These are phyloP conservation scores for Xerocomus potaroensis DNA, from an alignment of 768 basidiomycete genomes.

Conservation along the genomic window DNA sequence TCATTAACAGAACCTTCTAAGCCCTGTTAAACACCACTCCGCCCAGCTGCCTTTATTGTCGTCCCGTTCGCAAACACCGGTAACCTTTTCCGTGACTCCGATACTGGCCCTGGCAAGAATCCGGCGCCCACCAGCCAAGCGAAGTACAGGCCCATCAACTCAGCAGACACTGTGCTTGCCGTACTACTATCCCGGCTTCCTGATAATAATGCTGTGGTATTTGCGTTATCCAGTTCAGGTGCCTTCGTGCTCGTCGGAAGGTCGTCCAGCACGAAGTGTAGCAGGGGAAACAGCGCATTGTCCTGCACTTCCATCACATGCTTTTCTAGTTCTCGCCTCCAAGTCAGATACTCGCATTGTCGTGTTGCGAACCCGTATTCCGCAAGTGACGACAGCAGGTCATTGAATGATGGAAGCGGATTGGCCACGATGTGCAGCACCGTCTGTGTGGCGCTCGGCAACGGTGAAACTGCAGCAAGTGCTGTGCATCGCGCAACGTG, in stretches of 20 bases:
- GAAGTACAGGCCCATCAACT: conserved; percentile 81
- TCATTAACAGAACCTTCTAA: background rate
- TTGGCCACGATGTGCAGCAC: conserved; percentile 84
- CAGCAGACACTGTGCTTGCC: conserved; percentile 62
- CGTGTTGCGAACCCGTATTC: conserved; percentile 77
- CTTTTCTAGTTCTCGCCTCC: conserved; percentile 89
- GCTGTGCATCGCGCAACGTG: conserved; percentile 85
- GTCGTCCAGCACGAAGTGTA: conserved; percentile 97
- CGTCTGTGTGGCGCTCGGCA: conserved; percentile 42
- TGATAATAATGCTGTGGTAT: conserved; percentile 63
- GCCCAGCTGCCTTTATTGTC: conserved; percentile 59
- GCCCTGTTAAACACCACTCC: conserved; percentile 49
- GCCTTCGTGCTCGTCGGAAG: conserved; percentile 95
- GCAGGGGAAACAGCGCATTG: conserved; percentile 93
- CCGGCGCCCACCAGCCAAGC: conserved; percentile 87
- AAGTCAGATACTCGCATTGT: conserved; percentile 84
- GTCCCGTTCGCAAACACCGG: conserved; percentile 42
- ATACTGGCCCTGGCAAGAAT: conserved; percentile 63
- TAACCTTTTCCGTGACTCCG: conserved; percentile 39
- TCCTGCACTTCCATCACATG: conserved; percentile 94
- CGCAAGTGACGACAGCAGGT: conserved; percentile 66
- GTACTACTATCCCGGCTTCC: conserved; percentile 35
- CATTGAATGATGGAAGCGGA: conserved; percentile 87
- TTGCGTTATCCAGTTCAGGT: conserved; percentile 83
- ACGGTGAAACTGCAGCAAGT: conserved; percentile 63